Evolutionary conservation across 805 yeast genomes (phyloP), one percentile per base, ranked within the genome.

Genomic region (Saturnispora serradocipensis): DNA sequence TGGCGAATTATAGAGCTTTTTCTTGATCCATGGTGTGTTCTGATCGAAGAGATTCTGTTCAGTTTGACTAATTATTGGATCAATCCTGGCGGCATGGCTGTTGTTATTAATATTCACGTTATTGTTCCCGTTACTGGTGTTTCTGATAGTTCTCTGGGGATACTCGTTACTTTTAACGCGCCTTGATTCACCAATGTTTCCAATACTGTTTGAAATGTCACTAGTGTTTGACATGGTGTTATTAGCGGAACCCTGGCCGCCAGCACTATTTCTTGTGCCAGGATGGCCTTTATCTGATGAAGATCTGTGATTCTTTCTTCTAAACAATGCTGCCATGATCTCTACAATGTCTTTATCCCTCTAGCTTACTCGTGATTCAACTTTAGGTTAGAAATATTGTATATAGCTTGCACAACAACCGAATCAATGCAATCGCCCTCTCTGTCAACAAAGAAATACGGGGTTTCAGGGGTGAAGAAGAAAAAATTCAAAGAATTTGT

Each of bases 1-100:
- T 1, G 98, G 99, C 2, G 93, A 86, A 57, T 81, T 77, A 53
- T 71, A 71, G 15, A 86, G 68, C 60, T 81, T 82, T 56, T 77
- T 75, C 56, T 84, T 72, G 48, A 71, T 72, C 95, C 93, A 86
- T 1, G 90, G 89, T 0, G 81, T 71, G 2, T 18, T 16, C 13
- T 18, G 5, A 3, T 11, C 20, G 6, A 10, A 4, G 8, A 30
- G 2, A 30, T 16, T 11, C 10, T 24, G 25, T 22, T 40, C 44
- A 24, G 42, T 3, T 18, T 16, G 42, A 5, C 10, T n/a, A 15
- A n/a, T 25, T 4, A 30, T 24, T 4, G 43, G n/a, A 35, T 15
- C 35, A 16, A 35, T 22, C 34, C 13, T 16, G 8, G 18, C 9
- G 20, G 5, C 30, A 18, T 45, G 48, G 42, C 22, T 38, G 22